Evolutionary conservation across 768 basidiomycete genomes (phyloP), one percentile per base, ranked within the genome.

Genomic region (Galerina marginata): DNA sequence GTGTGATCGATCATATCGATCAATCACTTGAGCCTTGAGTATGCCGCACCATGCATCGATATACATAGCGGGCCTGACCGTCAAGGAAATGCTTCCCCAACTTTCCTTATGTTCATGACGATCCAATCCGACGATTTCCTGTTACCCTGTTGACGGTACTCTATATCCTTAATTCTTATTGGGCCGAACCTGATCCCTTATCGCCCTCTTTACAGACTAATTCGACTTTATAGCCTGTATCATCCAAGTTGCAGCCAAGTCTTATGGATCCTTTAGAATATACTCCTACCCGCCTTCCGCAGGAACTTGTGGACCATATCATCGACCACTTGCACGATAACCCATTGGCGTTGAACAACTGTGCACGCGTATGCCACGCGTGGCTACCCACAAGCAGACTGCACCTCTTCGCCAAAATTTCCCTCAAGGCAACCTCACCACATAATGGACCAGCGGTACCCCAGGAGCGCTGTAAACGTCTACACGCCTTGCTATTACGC

Each of bases 221-320:
- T 59, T 52, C 5, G 16, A 25, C 26, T 2, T 14, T 43, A 10
- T 51, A 16, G 29, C 37, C 25, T 14, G 9, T 33, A 56, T 43
- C 50, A 50, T 42, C 40, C 16, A 20, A 2, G n/a, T 44, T 26
- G 9, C 55, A 12, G 16, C n/a, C 26, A 38, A 36, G 53, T 54
- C 37, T 51, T 25, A 61, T 42, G 54, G 50, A 61, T 51, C 40
- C 50, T 46, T 39, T 40, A 29, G 40, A 63, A 40, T 55, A 62
- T 46, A 66, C 63, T 20, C 44, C 63, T 48, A 49, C 66, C 26
- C 65, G 58, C 37, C 73, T 81, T 9, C 81, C 81, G 1, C 81
- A 82, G 64, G 81, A 82, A 65, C 76, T 81, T 44, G 72, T 79
- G n/a, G 81, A 82, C 72, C 68, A 77, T 56, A 77, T 81, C 64